These are phyloP conservation scores for Fistulinella staudtii DNA, from an alignment of 1,284 basidiomycete species.

Conservation along the genomic window DNA sequence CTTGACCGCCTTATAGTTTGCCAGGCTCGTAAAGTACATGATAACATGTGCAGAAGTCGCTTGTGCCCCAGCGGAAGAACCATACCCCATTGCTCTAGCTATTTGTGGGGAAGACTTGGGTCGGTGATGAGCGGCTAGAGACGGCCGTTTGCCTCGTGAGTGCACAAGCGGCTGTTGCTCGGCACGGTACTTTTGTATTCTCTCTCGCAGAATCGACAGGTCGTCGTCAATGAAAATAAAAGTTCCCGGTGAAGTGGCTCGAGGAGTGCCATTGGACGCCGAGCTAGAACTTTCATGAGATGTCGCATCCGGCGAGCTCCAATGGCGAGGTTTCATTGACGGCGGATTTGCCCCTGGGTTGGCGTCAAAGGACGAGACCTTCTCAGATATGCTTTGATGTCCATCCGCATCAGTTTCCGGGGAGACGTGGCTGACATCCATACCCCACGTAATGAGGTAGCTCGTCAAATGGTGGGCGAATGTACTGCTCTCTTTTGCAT, in stretches of 20 bases:
- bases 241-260: conserved; percentile 34
- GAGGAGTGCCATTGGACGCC: conserved; percentile 21
- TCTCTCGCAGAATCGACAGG: conserved; percentile 66
- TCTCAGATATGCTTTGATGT: conserved; percentile 17
- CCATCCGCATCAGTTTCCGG: conserved; percentile 52
- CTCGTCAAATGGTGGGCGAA: conserved; percentile 90
- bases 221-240: conserved; percentile 92
- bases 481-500: conserved; percentile 76
- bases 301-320: conserved; percentile 16
- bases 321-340: conserved; percentile 22
- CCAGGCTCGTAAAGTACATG: conserved; percentile 86
- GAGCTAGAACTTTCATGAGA: conserved; percentile 17
- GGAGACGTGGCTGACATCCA: conserved; percentile 85
- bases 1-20: conserved; percentile 84
- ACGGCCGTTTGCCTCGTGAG: conserved; percentile 64
- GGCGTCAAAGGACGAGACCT: conserved; percentile 12
- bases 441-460: conserved; percentile 90
- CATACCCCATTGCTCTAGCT: conserved; percentile 48
- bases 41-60: conserved; percentile 51
- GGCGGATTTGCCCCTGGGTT: conserved; percentile 7
- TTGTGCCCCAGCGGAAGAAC: conserved; percentile 27
- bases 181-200: conserved; percentile 60
- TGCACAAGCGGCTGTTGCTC: conserved; percentile 46
- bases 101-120: conserved; percentile 78
- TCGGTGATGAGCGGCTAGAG: conserved; percentile 62